Evolutionary conservation across 495 filamentous ascomycete genomes (phyloP).

Genomic region (Hypoxylon crocopeplum): DNA sequence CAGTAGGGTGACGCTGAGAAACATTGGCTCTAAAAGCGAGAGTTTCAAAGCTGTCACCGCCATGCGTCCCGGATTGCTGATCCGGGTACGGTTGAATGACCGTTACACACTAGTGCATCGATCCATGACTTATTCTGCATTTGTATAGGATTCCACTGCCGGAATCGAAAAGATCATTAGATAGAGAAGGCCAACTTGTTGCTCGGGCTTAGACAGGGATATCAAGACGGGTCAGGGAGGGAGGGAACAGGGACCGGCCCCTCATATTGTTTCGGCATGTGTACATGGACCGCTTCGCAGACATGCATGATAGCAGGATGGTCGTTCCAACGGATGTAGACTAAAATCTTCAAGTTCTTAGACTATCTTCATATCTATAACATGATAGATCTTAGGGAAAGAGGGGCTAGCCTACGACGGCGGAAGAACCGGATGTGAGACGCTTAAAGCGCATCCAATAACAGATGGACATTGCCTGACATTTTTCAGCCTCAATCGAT

Average conservation of each 20-base stretch:
- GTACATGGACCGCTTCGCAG: not conserved
- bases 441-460: not conserved
- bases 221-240: constrained; percentile 10
- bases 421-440: too few relatives aligned
- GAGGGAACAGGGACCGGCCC: constrained; percentile 9
- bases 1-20: not conserved
- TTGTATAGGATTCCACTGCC: constrained; percentile 10
- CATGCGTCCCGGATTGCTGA: constrained; percentile 1
- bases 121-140: constrained; percentile 11
- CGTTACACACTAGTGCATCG: constrained; percentile 8
- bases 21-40: constrained; percentile 9
- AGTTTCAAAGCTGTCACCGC: constrained; percentile 25
- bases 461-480: not conserved
- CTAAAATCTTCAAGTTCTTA: not conserved
- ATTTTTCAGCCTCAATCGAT: not conserved
- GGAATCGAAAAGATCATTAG: constrained; percentile 15
- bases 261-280: constrained; percentile 23
- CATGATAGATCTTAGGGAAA: too few relatives aligned
- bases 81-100: constrained; percentile 5
- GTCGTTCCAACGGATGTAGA: too few relatives aligned
- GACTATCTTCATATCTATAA: too few relatives aligned
- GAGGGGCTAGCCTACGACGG: too few relatives aligned
- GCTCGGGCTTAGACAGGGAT: constrained; percentile 23
- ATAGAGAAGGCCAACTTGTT: constrained; percentile 5
- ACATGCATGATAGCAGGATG: too few relatives aligned